Evolutionary conservation across 108 stramenopile genomes (phyloP).

Genomic region (Fragilaria crotonensis): DNA sequence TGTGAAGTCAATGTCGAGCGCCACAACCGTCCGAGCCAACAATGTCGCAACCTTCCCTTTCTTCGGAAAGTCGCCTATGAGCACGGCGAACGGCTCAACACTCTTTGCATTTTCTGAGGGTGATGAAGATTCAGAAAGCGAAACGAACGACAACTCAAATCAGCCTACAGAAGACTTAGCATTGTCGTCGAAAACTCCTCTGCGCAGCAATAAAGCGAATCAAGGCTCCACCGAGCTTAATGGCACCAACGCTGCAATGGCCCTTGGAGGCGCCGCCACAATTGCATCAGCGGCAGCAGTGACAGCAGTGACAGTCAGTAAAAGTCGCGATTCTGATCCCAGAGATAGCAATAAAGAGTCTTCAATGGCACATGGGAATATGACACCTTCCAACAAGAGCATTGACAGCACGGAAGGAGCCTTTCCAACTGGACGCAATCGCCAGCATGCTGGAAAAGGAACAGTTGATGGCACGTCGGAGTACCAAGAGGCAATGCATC

Average conservation of each 20-base stretch:
- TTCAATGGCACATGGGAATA: background rate
- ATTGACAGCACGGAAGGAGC: background rate
- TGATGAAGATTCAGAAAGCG: background rate
- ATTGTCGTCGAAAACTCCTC: background rate
- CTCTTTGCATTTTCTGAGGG: constrained; percentile 26
- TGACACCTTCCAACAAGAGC: background rate
- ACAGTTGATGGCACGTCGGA: constrained; percentile 35
- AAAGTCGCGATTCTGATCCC: background rate
- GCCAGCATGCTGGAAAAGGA: constrained; percentile 36
- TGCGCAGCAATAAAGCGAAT: background rate
- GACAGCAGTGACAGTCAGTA: background rate
- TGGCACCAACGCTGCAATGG: background rate
- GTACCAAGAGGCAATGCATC: constrained; percentile 46
- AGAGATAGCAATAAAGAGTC: background rate
- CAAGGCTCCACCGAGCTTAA: background rate
- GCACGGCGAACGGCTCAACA: background rate
- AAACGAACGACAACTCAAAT: background rate
- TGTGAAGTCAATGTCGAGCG: background rate
- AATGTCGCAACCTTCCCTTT: background rate
- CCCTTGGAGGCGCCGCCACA: background rate
- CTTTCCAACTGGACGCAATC: constrained; percentile 1
- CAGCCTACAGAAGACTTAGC: background rate
- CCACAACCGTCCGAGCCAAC: background rate
- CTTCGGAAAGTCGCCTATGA: background rate
- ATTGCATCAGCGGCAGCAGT: background rate